Percentiles rank a stretch among this genome's conserved stretches.
Conservation (phyloP, 2,329 filamentous ascomycete species). For the Penicillium brasilianum region DNA sequence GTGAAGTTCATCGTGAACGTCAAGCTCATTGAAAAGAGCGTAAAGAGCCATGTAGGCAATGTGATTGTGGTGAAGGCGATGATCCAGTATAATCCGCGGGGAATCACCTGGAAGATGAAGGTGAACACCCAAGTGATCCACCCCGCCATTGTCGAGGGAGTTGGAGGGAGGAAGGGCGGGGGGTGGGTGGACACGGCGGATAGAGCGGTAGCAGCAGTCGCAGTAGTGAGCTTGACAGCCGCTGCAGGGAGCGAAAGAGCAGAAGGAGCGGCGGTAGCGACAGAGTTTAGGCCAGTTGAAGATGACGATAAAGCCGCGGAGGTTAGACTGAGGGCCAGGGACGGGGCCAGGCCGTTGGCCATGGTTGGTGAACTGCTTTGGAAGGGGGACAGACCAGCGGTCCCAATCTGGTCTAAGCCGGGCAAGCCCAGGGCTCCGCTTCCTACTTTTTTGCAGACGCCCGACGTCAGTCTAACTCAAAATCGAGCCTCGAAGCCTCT, state of each 20-base stretch:
- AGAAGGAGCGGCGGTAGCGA: constrained; percentile 21
- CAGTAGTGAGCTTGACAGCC: background rate
- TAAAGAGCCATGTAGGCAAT: constrained; percentile 86
- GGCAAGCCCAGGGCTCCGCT: constrained; percentile 15
- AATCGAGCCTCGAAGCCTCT: constrained; percentile 1
- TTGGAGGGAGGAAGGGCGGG: constrained; percentile 38
- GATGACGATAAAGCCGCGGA: constrained; percentile 21
- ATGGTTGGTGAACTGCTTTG: constrained; percentile 11
- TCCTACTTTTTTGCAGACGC: constrained; percentile 8
- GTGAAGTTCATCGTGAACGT: constrained; percentile 99
- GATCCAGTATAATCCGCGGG: constrained; percentile 72
- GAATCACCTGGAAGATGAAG: constrained; percentile 59
- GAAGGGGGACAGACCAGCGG: background rate
- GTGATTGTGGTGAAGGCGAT: constrained; percentile 88
- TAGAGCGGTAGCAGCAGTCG: constrained; percentile 23
- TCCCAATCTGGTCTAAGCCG: background rate
- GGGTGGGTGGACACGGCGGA: constrained; percentile 26
- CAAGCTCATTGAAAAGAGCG: constrained; percentile 85
- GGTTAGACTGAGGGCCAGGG: constrained; percentile 28
- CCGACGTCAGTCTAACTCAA: constrained; percentile 15
- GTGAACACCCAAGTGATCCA: constrained; percentile 56
- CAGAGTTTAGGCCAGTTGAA: constrained; percentile 11
- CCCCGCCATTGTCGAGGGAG: constrained; percentile 47
- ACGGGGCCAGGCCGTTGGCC: constrained; percentile 26
- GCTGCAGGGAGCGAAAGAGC: constrained; percentile 1